Evolutionary conservation across 257 asterid genomes (phyloP).

Genomic region (Nemophila menziesii): DNA sequence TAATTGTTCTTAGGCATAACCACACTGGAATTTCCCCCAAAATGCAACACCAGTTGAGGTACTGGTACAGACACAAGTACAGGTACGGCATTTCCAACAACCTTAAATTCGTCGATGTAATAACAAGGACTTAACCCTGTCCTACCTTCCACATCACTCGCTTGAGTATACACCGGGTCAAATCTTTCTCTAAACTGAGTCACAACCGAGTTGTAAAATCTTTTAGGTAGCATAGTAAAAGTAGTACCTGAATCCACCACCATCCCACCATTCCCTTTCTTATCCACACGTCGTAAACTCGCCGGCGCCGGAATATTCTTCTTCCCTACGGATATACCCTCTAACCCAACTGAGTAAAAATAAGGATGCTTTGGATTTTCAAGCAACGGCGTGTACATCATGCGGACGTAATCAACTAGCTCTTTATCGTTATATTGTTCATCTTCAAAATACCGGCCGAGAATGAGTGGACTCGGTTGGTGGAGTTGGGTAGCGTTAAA

Average conservation of each 20-base stretch:
- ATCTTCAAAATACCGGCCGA: conserved; percentile 37
- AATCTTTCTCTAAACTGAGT: conserved; percentile 32
- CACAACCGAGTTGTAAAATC: conserved; percentile 38
- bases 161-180: conserved; percentile 31
- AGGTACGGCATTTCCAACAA: conserved; percentile 25
- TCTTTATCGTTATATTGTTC: conserved; percentile 14
- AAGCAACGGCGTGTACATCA: conserved; percentile 63
- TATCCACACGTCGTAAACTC: conserved; percentile 41
- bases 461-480: conserved; percentile 67
- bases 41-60: conserved; percentile 49
- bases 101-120: conserved; percentile 17
- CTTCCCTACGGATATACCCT: conserved; percentile 50
- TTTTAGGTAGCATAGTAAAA: conserved; percentile 65
- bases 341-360: conserved; percentile 64
- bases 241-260: conserved; percentile 98
- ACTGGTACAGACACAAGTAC: conserved; percentile 32
- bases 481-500: conserved; percentile 28
- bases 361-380: conserved; percentile 61
- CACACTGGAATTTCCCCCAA: conserved; percentile 72
- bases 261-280: conserved; percentile 78
- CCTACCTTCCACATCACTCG: conserved; percentile 42
- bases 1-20: conserved; percentile 72
- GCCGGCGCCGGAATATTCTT: conserved; percentile 39
- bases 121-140: conserved; percentile 83
- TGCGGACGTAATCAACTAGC: conserved; percentile 6